A percentile compares a stretch with the other conserved stretches of the same genome.
Evolutionary conservation across 768 basidiomycete genomes (phyloP).

Genomic region (Kondoa subrosea): DNA sequence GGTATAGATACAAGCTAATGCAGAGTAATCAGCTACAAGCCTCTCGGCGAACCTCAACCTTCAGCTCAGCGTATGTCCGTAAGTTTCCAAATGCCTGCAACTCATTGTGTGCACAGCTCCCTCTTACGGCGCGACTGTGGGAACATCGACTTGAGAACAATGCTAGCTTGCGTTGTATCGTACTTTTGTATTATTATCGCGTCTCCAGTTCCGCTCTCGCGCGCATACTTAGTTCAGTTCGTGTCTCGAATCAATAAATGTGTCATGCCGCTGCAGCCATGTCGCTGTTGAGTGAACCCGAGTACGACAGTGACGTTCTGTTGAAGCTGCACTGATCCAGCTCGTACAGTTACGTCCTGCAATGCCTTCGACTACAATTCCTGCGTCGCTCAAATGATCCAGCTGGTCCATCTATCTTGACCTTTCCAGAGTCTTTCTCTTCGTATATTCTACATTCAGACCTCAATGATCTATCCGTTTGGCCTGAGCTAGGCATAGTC

Average conservation of each 20-base stretch:
- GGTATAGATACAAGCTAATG: background rate
- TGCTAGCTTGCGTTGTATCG: background rate
- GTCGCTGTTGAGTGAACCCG: conserved; percentile 1
- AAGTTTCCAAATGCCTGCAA: background rate
- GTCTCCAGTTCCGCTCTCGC: background rate
- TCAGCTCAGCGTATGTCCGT: background rate
- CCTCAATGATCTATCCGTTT: background rate
- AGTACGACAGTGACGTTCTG: background rate
- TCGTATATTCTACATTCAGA: conserved; percentile 1
- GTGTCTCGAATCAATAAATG: background rate
- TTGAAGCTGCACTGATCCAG: background rate
- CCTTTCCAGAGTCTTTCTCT: conserved; percentile 7
- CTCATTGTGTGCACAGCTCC: background rate
- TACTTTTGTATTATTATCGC: background rate
- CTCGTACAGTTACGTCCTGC: conserved; percentile 2
- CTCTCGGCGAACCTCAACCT: no score
- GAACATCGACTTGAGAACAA: background rate
- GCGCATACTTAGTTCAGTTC: background rate
- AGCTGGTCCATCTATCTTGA: background rate
- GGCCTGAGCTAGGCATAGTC: conserved; percentile 5
- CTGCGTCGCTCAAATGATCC: background rate
- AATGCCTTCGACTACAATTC: conserved; percentile 5
- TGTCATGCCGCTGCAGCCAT: background rate
- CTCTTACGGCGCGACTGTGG: background rate
- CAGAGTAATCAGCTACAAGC: no score